Percentiles rank a stretch among this genome's conserved stretches.
Evolutionary conservation across 1,284 basidiomycete species (phyloP).

Genomic region (Pisolithus thermaeus): DNA sequence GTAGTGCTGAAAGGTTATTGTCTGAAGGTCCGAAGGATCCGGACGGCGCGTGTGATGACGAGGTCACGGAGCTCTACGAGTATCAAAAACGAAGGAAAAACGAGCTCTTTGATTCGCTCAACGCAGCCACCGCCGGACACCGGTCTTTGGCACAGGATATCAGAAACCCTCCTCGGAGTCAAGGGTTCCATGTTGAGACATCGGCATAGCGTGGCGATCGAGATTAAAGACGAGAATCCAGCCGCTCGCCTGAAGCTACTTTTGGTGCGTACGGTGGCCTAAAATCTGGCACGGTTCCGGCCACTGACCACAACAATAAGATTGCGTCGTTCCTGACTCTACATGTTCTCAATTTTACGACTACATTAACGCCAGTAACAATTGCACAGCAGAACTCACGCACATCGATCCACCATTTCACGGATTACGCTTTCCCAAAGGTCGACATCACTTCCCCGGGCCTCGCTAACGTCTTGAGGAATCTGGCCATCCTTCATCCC

Average conservation of each 20-base stretch:
- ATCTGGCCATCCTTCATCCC: conserved; percentile 41
- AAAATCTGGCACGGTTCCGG: background rate
- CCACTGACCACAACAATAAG: conserved; percentile 26
- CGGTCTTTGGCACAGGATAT: conserved; percentile 40
- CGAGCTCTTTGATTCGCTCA: conserved; percentile 25
- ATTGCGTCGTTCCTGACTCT: conserved; percentile 85
- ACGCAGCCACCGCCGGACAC: conserved; percentile 15
- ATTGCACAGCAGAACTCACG: conserved; percentile 18
- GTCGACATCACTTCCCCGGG: conserved; percentile 61
- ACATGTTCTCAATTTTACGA: conserved; percentile 90
- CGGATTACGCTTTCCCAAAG: conserved; percentile 35
- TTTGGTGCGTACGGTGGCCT: conserved; percentile 45
- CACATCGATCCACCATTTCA: conserved; percentile 12
- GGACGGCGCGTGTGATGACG: conserved; percentile 38
- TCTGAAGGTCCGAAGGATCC: conserved; percentile 44
- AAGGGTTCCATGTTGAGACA: conserved; percentile 55
- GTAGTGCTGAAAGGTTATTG: too few relatives aligned
- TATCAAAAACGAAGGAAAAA: conserved; percentile 25
- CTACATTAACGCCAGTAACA: conserved; percentile 74
- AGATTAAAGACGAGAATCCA: conserved; percentile 51
- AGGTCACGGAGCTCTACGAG: conserved; percentile 31
- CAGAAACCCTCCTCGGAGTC: conserved; percentile 52
- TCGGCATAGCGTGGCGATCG: conserved; percentile 22
- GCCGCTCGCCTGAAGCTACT: conserved; percentile 88
- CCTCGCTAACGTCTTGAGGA: conserved; percentile 55